phyloP scores from a whole-genome alignment of 805 yeast genomes.

The Hanseniaspora pseudoguilliermondii region DNA sequence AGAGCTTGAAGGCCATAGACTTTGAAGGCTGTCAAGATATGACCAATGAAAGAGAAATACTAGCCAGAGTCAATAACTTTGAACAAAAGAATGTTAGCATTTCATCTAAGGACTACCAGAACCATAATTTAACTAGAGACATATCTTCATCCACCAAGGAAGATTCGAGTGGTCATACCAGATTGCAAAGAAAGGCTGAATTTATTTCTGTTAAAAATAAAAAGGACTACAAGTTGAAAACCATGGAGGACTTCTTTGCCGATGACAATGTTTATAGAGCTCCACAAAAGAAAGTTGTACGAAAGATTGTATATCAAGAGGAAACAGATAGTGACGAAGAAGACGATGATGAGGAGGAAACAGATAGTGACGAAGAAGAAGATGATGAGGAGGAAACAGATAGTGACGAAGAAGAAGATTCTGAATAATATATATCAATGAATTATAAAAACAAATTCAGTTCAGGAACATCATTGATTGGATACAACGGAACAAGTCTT shows the following conservation, averaged over 20 bases:
- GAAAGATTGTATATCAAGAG: constrained; percentile 21
- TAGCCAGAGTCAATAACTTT: constrained; percentile 32
- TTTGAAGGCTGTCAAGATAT: constrained; percentile 9
- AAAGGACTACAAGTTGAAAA: constrained; percentile 49
- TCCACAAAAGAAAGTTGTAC: constrained; percentile 15
- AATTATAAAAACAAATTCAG: constrained; percentile 30
- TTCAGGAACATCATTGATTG: constrained; percentile 39
- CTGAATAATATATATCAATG: neutral
- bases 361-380: constrained; percentile 13
- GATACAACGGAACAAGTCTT: constrained; percentile 72
- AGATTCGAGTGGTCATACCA: neutral
- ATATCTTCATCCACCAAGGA: neutral
- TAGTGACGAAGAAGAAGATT: constrained; percentile 1
- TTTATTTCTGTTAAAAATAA: constrained; percentile 18
- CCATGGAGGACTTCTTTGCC: constrained; percentile 76
- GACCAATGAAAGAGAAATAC: constrained; percentile 27
- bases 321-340: constrained; percentile 23
- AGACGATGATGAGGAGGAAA: constrained; percentile 14
- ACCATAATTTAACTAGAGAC: neutral
- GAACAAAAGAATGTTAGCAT: constrained; percentile 26
- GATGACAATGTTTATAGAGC: constrained; percentile 27
- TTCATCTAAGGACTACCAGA: constrained; percentile 21
- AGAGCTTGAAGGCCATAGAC: constrained; percentile 14
- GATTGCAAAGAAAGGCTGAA: constrained; percentile 7
- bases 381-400: too few relatives aligned